A percentile compares a stretch with the other conserved stretches of the same genome.
These are phyloP conservation scores for Populus pruinosa DNA, from an alignment of 345 rosid genomes.

Conservation along the genomic window DNA sequence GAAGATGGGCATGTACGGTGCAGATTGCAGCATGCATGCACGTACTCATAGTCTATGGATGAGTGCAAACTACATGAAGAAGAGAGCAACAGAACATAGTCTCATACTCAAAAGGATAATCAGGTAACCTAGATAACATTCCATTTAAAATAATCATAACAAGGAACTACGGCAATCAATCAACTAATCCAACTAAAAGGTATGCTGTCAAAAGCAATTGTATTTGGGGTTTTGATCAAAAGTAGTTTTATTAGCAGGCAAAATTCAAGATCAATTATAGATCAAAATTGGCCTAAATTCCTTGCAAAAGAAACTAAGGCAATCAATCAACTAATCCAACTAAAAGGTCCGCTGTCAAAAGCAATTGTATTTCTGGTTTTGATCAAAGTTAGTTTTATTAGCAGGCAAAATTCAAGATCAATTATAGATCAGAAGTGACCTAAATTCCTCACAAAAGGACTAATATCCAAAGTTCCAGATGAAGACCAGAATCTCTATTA, in stretches of 20 bases:
- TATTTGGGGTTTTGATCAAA: background rate
- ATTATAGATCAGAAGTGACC: background rate
- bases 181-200: background rate
- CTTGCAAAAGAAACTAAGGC: background rate
- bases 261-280: background rate
- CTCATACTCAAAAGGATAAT: background rate
- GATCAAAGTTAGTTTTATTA: background rate
- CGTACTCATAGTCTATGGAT: background rate
- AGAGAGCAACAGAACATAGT: background rate
- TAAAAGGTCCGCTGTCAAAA: background rate
- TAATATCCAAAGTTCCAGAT: background rate
- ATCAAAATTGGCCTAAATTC: background rate
- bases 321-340: background rate
- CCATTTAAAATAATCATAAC: background rate
- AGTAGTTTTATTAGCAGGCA: background rate
- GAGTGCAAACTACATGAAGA: background rate
- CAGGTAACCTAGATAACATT: background rate
- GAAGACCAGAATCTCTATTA: background rate
- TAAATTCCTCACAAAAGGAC: background rate
- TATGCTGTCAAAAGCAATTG: background rate
- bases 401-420: background rate
- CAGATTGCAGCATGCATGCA: background rate
- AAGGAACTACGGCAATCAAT: background rate
- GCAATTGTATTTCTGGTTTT: background rate
- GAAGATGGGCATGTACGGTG: background rate